A percentile compares a stretch with the other conserved stretches of the same genome.
These are phyloP conservation scores for Zygoascus biomembranicola DNA, from an alignment of 805 yeast genomes.

Conservation along the genomic window DNA sequence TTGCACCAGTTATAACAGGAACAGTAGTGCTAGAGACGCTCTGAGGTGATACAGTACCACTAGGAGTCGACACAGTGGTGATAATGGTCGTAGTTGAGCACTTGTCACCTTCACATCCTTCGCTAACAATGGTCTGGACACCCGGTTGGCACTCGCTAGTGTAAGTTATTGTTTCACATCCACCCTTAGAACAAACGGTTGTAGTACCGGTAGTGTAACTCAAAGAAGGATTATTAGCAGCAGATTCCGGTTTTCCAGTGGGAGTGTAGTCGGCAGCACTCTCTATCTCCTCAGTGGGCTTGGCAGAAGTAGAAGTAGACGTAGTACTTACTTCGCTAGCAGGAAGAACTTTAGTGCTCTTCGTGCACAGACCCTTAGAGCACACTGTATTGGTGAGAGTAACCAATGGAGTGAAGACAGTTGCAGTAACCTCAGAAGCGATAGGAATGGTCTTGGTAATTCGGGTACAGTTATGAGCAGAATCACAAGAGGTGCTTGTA, in stretches of 20 bases:
- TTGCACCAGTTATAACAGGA: too few relatives aligned
- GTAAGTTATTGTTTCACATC: not conserved
- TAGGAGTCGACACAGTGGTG: not conserved
- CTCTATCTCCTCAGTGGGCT: not conserved
- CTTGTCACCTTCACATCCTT: not conserved
- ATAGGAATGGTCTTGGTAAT: not conserved
- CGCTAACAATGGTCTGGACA: not conserved
- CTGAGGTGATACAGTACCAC: not conserved
- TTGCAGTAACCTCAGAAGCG: conserved; percentile 1
- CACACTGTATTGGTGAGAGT: conserved; percentile 7
- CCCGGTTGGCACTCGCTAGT: conserved; percentile 3
- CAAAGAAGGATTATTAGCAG: conserved; percentile 3
- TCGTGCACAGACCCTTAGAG: conserved; percentile 5
- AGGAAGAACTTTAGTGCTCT: conserved; percentile 1
- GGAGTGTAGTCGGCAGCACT: conserved; percentile 1
- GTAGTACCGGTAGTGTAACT: not conserved
- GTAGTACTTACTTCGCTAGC: conserved; percentile 3
- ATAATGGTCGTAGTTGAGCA: not conserved
- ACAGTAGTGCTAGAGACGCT: not conserved
- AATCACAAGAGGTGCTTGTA: not conserved
- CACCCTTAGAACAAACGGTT: conserved; percentile 2
- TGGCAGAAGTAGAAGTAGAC: not conserved
- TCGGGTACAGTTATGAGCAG: not conserved
- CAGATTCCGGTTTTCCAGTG: conserved; percentile 1
- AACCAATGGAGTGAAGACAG: not conserved